Conservation (phyloP, 2,329 filamentous ascomycete species). For the Immersiporthe knoxdaviesiana region DNA sequence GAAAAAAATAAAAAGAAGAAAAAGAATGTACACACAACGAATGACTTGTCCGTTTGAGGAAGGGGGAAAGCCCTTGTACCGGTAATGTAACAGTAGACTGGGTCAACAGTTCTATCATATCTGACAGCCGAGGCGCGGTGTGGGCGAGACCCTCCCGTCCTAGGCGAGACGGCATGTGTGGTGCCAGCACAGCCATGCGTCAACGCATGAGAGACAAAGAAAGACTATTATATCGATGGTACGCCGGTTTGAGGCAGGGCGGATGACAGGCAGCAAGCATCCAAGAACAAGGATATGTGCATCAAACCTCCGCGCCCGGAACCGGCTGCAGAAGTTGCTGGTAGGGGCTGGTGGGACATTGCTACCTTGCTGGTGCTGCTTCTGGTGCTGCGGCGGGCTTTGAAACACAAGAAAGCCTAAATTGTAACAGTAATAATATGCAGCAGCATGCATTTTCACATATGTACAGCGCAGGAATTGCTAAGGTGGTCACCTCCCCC, state of each 20-base stretch:
- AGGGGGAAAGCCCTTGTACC: neutral
- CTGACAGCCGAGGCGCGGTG: neutral
- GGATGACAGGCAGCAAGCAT: neutral
- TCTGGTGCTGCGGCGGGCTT: too few species aligned
- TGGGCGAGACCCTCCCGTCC: neutral
- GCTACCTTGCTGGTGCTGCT: too few species aligned
- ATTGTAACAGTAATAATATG: neutral
- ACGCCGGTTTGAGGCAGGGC: too few species aligned
- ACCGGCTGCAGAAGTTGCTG: neutral
- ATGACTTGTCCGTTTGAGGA: neutral
- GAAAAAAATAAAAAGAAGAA: too few species aligned
- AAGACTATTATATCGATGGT: neutral
- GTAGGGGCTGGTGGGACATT: neutral
- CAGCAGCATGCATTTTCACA: neutral
- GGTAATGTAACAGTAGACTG: neutral
- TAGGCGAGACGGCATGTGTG: neutral
- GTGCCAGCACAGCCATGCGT: constrained; percentile 2
- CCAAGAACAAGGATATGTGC: neutral
- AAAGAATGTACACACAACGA: neutral
- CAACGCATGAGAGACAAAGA: neutral
- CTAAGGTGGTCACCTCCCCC: too few species aligned
- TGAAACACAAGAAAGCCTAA: too few species aligned
- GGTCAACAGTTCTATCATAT: neutral
- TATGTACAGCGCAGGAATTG: neutral
- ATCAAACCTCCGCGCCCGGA: neutral